Evolutionary conservation across 305 asterid genomes (phyloP).

Genomic region (Fraxinus baroniana): DNA sequence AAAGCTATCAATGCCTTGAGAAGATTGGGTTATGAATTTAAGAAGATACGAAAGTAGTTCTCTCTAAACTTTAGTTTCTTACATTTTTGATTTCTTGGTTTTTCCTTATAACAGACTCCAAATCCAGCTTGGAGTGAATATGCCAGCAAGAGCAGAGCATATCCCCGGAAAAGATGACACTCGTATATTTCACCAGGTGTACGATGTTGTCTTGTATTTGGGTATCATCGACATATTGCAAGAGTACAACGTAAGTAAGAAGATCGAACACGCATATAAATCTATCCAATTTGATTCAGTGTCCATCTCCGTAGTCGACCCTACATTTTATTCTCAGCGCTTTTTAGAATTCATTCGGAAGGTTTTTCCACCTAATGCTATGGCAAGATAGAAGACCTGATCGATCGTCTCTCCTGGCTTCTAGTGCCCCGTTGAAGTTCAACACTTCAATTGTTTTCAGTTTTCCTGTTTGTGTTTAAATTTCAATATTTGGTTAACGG

Average conservation of each 20-base stretch:
- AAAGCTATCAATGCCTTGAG: not conserved
- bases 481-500: not conserved
- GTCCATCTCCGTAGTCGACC: conserved; percentile 88
- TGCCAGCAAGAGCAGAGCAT: conserved; percentile 97
- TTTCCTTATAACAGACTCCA: conserved; percentile 58
- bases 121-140: conserved; percentile 94
- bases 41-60: not conserved
- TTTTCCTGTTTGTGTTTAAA: not conserved
- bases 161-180: conserved; percentile 41
- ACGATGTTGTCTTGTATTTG: conserved; percentile 82
- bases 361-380: conserved; percentile 64
- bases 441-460: not conserved
- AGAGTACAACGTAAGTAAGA: conserved; percentile 85
- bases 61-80: not conserved
- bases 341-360: conserved; percentile 78
- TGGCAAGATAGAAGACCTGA: conserved; percentile 25
- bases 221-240: conserved; percentile 94
- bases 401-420: not conserved
- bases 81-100: conserved; percentile 14
- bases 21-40: not conserved
- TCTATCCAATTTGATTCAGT: conserved; percentile 78
- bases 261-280: conserved; percentile 82
- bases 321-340: conserved; percentile 74
- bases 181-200: conserved; percentile 70
- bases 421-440: not conserved